Evolutionary conservation across 208 protist species (phyloP).

Genomic region (Trypanosomatidae sp.): DNA sequence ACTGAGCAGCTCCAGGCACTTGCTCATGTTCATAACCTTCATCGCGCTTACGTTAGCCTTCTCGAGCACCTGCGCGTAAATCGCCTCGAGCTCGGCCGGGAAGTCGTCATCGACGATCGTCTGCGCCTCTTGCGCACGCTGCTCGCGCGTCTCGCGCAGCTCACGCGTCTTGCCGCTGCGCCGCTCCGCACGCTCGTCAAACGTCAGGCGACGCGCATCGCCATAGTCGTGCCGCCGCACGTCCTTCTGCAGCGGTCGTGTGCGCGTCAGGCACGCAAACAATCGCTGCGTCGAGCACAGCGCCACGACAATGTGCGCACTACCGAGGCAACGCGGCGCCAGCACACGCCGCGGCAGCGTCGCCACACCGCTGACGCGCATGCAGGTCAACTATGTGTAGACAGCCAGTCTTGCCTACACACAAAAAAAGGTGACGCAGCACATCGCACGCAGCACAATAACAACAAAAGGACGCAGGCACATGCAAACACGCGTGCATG

Average conservation of each 20-base stretch:
- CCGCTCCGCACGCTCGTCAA: conserved; percentile 69
- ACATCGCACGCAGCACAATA: no score
- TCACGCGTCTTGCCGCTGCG: conserved; percentile 57
- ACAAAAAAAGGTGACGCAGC: no score
- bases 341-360: no score
- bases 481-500: no score
- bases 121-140: conserved; percentile 55
- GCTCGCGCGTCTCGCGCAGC: conserved; percentile 38
- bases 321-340: no score
- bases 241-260: conserved; percentile 50
- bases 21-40: conserved; percentile 84
- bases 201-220: conserved; percentile 62
- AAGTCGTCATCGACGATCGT: conserved; percentile 54
- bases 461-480: no score
- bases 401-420: no score
- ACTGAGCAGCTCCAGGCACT: conserved; percentile 70
- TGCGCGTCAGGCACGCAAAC: no score
- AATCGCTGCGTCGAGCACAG: no score
- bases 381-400: no score
- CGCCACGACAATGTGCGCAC: no score
- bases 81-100: conserved; percentile 47
- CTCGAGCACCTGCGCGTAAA: conserved; percentile 42
- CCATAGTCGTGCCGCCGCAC: conserved; percentile 51
- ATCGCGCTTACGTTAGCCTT: conserved; percentile 68
- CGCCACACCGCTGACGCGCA: no score